Percentiles rank a stretch among this genome's conserved stretches.
Evolutionary conservation across 2,329 filamentous ascomycete species (phyloP).

Genomic region (Aspergillus pseudonomiae): DNA sequence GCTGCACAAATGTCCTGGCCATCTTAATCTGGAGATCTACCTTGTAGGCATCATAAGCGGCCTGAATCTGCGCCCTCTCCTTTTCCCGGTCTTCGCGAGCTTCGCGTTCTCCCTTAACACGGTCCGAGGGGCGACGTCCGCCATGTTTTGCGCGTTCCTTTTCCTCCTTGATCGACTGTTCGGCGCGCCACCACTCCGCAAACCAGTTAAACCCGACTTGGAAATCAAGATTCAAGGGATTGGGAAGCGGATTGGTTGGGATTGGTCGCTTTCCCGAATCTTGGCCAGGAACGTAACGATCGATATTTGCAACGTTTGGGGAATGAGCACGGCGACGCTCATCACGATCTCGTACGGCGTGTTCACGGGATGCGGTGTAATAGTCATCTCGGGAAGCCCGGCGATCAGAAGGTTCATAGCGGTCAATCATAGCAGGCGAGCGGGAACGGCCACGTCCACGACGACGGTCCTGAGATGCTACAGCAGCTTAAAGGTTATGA

Average conservation of each 20-base stretch:
- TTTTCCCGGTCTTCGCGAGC: constrained; percentile 64
- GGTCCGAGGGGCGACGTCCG: constrained; percentile 56
- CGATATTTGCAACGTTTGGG: constrained; percentile 60
- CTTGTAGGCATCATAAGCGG: constrained; percentile 68
- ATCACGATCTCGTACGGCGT: constrained; percentile 56
- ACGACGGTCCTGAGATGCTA: constrained; percentile 46
- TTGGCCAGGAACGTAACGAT: constrained; percentile 67
- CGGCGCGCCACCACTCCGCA: constrained; percentile 68
- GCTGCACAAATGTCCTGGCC: constrained; percentile 85
- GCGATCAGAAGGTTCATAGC: constrained; percentile 62
- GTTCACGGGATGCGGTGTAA: constrained; percentile 49
- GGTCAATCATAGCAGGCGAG: constrained; percentile 64
- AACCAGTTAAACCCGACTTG: constrained; percentile 71
- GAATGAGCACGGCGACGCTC: constrained; percentile 61
- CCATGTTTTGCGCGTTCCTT: constrained; percentile 64
- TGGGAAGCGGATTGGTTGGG: constrained; percentile 60
- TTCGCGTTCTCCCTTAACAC: constrained; percentile 65
- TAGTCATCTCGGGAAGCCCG: constrained; percentile 61
- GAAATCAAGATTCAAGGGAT: constrained; percentile 65
- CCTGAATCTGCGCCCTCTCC: constrained; percentile 65
- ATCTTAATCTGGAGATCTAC: constrained; percentile 69
- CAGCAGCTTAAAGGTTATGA: constrained; percentile 3
- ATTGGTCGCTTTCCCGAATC: constrained; percentile 57
- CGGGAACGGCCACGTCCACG: constrained; percentile 58
- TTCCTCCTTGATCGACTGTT: constrained; percentile 66